Evolutionary conservation across 768 basidiomycete species (phyloP), one percentile per base, ranked within the genome.

Genomic region (Hypholoma fasciculare): DNA sequence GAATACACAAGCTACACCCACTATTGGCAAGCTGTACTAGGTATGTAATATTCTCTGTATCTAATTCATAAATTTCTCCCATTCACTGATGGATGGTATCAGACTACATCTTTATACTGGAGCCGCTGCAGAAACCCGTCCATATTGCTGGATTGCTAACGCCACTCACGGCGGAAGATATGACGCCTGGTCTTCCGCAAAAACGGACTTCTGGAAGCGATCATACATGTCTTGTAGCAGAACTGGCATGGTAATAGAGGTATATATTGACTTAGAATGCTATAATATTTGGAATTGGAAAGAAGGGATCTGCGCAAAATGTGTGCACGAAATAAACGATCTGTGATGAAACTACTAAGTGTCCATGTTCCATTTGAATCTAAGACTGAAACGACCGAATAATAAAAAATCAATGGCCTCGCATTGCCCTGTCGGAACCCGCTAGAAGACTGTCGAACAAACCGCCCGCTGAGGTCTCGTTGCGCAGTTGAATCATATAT

Each of bases 401-500:
- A 61, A 42, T 13, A 38, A 14, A 51, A 57, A 46, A 54, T 49
- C 44, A 51, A 56, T 52, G 59, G 34, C 58, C 59, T 57, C 63
- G 64, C 19, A 59, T 42, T 39, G 84, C 75, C 60, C 95, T 81
- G 72, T 94, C 93, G 52, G 93, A 94, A 34, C 96, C 96, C 52
- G 84, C 88, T 42, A 99, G 76, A 64, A 99, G 80, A 69, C 86
- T 87, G 67, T 92, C 89, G 70, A 93, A 98, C 52, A 99, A 71
- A 17, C 89, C 91, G 36, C 83, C 82, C 16, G 97, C 94, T 12
- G 88, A 85, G 49, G 81, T 82, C 75, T 98, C 96, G 71, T 92
- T 96, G 63, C 93, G 87, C 47, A 96, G 74, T 74, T 98, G 96
- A 54, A 98, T 88, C 97, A 99, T 97, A 73, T 99, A 97, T 56